Evolutionary conservation across 805 yeast genomes (phyloP), one percentile per base, ranked within the genome.

Genomic region (Candida schatavii): DNA sequence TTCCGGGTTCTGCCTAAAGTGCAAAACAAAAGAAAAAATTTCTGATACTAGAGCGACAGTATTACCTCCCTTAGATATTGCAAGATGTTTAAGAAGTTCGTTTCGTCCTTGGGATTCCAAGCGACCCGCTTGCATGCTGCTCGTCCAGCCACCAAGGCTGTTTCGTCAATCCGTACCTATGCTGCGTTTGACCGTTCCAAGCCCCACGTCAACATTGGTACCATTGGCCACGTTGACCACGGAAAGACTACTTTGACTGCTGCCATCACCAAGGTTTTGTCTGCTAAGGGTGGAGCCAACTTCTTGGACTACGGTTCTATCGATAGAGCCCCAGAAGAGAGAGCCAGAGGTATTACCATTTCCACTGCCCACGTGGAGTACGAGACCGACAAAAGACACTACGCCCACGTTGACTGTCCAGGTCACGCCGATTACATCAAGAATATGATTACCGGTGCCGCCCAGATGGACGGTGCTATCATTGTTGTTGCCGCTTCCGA

Each of bases 361-460:
- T 88, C 97, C 44, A 85, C 97, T 53, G 97, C 98, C 43, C 98
- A 91, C 67, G 97, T 90, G 60, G 97, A 91, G 73, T 91, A 90
- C 72, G 95, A 88, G 70, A 91, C 98, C 49, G 88, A 74, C 23
- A 87, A 85, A 66, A 85, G 97, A 73, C 98, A 91, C 70, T 90
- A 90, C 63, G 91, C 98, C 56, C 97, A 90, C 68, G 96, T 90
- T 55, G 98, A 90, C 78, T 88, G 96, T 70, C 97, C 97, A 37
- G 98, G 98, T 62, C 98, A 91, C 80, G 93, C 95, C 52, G 98
- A 91, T 78, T 91, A 90, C 74, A 91, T 91, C 73, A 91, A 91
- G 78, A 91, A 91, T 73, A 91, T 91, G 98, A 91, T 91, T 69
- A 88, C 97, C 54, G 98, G 98, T 83, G 97, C 98, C 59, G 97